These are phyloP conservation scores for Mucor velutinosus DNA, from an alignment of 371 early-diverging fungal species.

Conservation along the genomic window DNA sequence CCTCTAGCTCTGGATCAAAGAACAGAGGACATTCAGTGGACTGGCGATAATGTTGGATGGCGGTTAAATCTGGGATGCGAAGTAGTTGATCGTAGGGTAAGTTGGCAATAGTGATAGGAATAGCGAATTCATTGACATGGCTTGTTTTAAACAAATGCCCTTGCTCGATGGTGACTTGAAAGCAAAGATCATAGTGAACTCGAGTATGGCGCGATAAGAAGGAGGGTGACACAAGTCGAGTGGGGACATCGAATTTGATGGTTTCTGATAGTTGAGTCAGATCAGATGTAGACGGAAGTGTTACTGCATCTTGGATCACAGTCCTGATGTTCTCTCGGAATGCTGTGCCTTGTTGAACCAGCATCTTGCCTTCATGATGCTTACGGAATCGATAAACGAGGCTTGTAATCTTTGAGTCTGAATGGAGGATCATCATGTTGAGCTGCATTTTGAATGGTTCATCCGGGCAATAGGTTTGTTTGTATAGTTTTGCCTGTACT, in stretches of 20 bases:
- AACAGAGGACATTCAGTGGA: conserved; percentile 33
- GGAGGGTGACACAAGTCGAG: conserved; percentile 45
- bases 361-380: conserved; percentile 45
- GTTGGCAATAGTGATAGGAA: conserved; percentile 41
- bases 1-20: conserved; percentile 36
- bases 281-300: background rate
- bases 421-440: conserved; percentile 32
- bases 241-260: conserved; percentile 42
- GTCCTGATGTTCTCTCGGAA: conserved; percentile 33
- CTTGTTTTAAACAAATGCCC: conserved; percentile 36
- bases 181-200: conserved; percentile 39
- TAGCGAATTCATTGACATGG: conserved; percentile 30
- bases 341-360: conserved; percentile 41
- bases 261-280: conserved; percentile 20
- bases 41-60: conserved; percentile 26
- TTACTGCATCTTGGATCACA: conserved; percentile 17
- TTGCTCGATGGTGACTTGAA: conserved; percentile 33
- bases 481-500: conserved; percentile 42
- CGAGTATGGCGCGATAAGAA: conserved; percentile 49
- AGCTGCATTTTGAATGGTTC: conserved; percentile 39
- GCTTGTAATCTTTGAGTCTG: conserved; percentile 31
- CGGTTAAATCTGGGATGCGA: conserved; percentile 34
- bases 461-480: conserved; percentile 47
- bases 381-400: conserved; percentile 38
- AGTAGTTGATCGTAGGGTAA: conserved; percentile 35